phyloP scores from a whole-genome alignment of 2,329 filamentous ascomycete genomes.

The Colletotrichum theobromicola region DNA sequence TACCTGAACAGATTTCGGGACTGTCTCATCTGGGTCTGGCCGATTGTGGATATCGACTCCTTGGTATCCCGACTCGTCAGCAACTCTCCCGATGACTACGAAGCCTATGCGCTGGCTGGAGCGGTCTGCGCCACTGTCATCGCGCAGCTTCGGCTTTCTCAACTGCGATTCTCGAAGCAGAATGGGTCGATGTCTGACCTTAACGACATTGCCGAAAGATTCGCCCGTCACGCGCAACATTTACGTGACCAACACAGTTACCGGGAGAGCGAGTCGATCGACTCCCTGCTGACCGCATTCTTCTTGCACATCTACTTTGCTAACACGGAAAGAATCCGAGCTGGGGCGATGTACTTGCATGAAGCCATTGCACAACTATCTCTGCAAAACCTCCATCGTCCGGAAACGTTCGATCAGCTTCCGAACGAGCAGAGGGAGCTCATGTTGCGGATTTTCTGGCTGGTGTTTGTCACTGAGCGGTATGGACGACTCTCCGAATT shows the following conservation, averaged over 20 bases:
- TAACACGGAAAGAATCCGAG: constrained; percentile 29
- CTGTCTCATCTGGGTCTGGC: not conserved
- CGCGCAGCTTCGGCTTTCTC: constrained; percentile 28
- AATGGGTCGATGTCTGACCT: not conserved
- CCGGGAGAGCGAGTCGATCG: constrained; percentile 23
- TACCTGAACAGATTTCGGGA: not conserved
- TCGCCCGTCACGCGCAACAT: not conserved
- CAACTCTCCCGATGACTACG: constrained; percentile 17
- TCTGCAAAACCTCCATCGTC: not conserved
- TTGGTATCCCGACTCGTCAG: not conserved
- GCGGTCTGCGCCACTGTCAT: constrained; percentile 30
- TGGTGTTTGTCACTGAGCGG: not conserved
- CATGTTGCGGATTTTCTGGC: not conserved
- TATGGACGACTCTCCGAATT: not conserved
- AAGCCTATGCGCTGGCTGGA: constrained; percentile 28
- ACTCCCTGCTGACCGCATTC: constrained; percentile 29
- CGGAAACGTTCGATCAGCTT: not conserved
- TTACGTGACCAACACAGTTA: constrained; percentile 28
- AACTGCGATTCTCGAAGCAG: not conserved
- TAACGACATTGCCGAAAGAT: not conserved
- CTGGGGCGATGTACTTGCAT: not conserved
- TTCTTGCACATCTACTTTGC: constrained; percentile 33
- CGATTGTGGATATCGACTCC: not conserved
- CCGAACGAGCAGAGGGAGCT: not conserved
- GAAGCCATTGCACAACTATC: not conserved